Conservation (phyloP, 768 basidiomycete species). For the Mycena kentingensis region DNA sequence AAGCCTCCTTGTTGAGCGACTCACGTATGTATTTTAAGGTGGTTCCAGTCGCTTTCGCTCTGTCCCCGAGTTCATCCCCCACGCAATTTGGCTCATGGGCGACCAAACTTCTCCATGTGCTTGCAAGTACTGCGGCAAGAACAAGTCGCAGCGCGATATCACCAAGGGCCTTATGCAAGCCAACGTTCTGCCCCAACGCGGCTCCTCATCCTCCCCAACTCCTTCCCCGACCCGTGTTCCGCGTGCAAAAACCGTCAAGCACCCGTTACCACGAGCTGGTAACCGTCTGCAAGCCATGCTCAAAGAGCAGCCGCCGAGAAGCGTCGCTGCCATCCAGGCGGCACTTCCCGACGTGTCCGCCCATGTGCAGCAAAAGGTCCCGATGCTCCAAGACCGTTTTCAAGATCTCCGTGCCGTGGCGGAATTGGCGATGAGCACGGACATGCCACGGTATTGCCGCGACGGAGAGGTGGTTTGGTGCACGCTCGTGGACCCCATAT, state of each 20-base stretch:
- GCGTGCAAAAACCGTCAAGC: conserved; percentile 25
- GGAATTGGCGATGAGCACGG: conserved; percentile 36
- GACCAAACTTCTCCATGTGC: conserved; percentile 58
- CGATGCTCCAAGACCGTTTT: conserved; percentile 63
- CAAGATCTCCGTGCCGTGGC: conserved; percentile 63
- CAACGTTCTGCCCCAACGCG: too few relatives aligned
- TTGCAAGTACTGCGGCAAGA: conserved; percentile 81
- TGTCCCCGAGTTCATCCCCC: conserved; percentile 82
- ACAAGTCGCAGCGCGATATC: conserved; percentile 68
- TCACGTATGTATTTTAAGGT: conserved; percentile 32
- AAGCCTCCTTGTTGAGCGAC: neutral
- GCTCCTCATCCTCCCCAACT: conserved; percentile 24
- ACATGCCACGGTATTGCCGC: conserved; percentile 62
- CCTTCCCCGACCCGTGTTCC: conserved; percentile 29
- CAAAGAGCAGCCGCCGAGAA: conserved; percentile 4
- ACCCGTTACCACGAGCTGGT: conserved; percentile 11
- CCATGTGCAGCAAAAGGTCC: conserved; percentile 39
- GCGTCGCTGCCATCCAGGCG: conserved; percentile 46
- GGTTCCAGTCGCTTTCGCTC: conserved; percentile 64
- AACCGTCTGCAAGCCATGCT: too few relatives aligned
- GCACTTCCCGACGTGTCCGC: conserved; percentile 35
- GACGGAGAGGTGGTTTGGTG: conserved; percentile 76
- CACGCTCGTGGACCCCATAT: conserved; percentile 53
- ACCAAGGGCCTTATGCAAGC: conserved; percentile 57
- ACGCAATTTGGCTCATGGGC: conserved; percentile 75